Percentiles rank a stretch among this genome's conserved stretches.
Conservation (phyloP, 2,329 filamentous ascomycete genomes). For the Dothideomycetes sp. region DNA sequence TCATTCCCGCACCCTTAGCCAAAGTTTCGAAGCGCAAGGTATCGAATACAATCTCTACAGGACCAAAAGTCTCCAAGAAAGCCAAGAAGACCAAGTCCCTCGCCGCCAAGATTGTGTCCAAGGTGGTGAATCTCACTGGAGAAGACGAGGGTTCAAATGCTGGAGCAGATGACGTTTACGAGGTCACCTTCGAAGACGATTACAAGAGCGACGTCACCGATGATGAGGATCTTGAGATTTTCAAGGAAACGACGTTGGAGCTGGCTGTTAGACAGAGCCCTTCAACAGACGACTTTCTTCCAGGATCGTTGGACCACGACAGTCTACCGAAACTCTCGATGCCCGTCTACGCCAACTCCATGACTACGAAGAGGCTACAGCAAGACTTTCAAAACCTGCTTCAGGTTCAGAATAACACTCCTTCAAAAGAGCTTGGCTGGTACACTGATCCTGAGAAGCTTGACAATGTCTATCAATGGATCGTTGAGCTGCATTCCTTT, state of each 20-base stretch:
- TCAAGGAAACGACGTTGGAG: constrained; percentile 19
- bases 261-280: constrained; percentile 18
- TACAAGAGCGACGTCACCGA: constrained; percentile 40
- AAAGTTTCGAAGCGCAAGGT: constrained; percentile 26
- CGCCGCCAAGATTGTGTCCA: constrained; percentile 19
- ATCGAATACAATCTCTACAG: neutral
- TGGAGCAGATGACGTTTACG: constrained; percentile 11
- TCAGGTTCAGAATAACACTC: constrained; percentile 52
- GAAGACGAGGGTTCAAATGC: constrained; percentile 16
- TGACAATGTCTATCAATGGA: constrained; percentile 80
- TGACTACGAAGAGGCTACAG: constrained; percentile 54
- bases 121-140: constrained; percentile 31
- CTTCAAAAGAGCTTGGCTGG: constrained; percentile 67
- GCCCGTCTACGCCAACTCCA: constrained; percentile 55
- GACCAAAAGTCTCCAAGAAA: constrained; percentile 17
- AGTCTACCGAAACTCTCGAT: constrained; percentile 55
- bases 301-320: constrained; percentile 54
- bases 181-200: constrained; percentile 29
- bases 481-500: constrained; percentile 81
- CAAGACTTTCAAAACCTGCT: constrained; percentile 56
- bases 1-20: constrained; percentile 47
- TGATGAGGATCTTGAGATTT: constrained; percentile 38
- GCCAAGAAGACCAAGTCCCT: constrained; percentile 22
- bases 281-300: constrained; percentile 50
- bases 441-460: constrained; percentile 61